Conservation (phyloP, 108 stramenopile genomes). For the Conticribra guillardii region DNA sequence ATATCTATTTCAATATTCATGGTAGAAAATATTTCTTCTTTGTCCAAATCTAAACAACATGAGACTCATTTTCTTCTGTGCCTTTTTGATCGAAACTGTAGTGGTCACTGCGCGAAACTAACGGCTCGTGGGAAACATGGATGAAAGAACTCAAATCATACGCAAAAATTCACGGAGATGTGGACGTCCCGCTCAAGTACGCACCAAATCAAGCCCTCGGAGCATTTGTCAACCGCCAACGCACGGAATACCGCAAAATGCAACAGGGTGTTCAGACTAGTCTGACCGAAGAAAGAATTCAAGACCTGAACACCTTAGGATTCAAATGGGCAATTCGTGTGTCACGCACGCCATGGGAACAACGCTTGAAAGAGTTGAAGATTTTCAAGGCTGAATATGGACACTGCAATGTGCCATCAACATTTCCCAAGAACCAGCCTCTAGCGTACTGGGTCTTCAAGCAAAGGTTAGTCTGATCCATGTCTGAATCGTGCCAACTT, state of each 20-base stretch:
- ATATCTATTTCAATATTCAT: neutral
- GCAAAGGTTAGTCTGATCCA: no score
- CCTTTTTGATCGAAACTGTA: no score
- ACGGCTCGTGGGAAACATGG: constrained; percentile 48
- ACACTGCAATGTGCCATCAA: constrained; percentile 49
- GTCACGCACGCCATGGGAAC: constrained; percentile 44
- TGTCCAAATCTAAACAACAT: no score
- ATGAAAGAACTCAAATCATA: constrained; percentile 39
- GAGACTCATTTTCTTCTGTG: no score
- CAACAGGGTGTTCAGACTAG: constrained; percentile 40
- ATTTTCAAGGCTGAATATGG: constrained; percentile 42
- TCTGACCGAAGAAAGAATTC: constrained; percentile 41
- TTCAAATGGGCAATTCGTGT: constrained; percentile 50
- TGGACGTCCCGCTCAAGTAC: constrained; percentile 51
- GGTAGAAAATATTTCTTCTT: neutral
- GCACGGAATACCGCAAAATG: constrained; percentile 43
- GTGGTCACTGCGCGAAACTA: constrained; percentile 40
- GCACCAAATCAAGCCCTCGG: constrained; percentile 45
- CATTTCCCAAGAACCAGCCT: constrained; percentile 42
- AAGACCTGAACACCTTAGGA: constrained; percentile 31
- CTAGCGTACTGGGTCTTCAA: constrained; percentile 55
- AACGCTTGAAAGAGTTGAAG: constrained; percentile 40
- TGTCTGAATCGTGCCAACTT: no score
- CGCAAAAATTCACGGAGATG: constrained; percentile 27
- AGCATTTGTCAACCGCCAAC: constrained; percentile 44